Conservation (phyloP, 202 grass and related monocot species). For the Dendrocalamus latiflorus region DNA sequence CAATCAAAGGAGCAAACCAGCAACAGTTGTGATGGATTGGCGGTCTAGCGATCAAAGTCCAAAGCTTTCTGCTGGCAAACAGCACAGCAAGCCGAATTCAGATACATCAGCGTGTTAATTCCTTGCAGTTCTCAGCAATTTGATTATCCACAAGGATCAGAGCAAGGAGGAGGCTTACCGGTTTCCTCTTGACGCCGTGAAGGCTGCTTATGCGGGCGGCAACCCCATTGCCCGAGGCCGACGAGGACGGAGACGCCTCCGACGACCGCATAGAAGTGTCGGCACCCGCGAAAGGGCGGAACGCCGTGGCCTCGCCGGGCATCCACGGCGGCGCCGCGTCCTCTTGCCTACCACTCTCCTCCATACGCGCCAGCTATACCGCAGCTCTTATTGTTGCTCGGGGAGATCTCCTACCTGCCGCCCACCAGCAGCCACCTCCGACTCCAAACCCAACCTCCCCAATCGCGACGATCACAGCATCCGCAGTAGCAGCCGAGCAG, state of each 20-base stretch:
- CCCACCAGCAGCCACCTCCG: conserved; percentile 3
- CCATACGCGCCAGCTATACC: conserved; percentile 24
- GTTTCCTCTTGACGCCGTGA: conserved; percentile 38
- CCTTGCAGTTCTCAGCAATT: background rate
- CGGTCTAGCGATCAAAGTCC: background rate
- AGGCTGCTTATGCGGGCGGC: conserved; percentile 42
- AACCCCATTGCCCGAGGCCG: conserved; percentile 22
- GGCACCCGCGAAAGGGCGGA: conserved; percentile 19
- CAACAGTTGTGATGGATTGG: background rate
- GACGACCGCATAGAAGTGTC: background rate
- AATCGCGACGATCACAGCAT: conserved; percentile 37
- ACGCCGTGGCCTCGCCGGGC: conserved; percentile 37
- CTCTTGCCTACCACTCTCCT: conserved; percentile 29
- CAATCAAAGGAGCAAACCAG: background rate
- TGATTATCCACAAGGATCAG: background rate
- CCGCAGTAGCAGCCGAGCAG: conserved; percentile 27
- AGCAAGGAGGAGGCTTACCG: conserved; percentile 40
- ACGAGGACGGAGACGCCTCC: conserved; percentile 13
- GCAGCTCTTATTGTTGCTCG: background rate
- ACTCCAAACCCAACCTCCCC: conserved; percentile 4
- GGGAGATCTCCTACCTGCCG: conserved; percentile 27
- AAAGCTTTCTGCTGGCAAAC: background rate
- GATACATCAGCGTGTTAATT: background rate
- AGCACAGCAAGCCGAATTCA: background rate
- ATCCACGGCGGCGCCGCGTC: conserved; percentile 28